A percentile compares a stretch with the other conserved stretches of the same genome.
Conservation (phyloP, 2,329 filamentous ascomycete genomes). For the Colletotrichum plurivorum region DNA sequence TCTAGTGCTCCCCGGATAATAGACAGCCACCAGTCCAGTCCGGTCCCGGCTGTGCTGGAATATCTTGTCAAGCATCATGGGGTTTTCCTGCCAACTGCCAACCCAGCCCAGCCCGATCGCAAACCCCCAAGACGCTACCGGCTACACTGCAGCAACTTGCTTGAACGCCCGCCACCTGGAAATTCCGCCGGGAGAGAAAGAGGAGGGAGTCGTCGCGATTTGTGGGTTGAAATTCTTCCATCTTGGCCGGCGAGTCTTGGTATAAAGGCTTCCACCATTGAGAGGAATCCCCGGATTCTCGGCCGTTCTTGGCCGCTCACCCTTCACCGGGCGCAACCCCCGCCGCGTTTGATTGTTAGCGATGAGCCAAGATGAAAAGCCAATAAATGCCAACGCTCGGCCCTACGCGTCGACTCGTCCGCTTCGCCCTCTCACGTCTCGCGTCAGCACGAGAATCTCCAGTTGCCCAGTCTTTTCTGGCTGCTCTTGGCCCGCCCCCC, state of each 20-base stretch:
- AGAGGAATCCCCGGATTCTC: not conserved
- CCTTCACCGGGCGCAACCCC: not conserved
- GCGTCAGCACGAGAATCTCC: constrained; percentile 4
- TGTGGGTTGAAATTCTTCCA: constrained; percentile 20
- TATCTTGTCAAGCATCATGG: no score
- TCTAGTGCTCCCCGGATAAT: no score
- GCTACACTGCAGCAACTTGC: no score
- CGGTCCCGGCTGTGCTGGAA: no score
- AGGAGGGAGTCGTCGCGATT: constrained; percentile 4
- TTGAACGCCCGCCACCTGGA: not conserved
- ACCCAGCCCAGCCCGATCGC: no score
- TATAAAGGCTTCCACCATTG: constrained; percentile 29
- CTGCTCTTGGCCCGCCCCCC: not conserved
- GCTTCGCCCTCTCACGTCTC: not conserved
- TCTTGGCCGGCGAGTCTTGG: constrained; percentile 18
- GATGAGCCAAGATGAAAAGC: constrained; percentile 28
- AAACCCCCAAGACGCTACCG: no score
- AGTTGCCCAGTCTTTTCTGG: constrained; percentile 14
- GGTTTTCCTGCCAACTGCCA: no score
- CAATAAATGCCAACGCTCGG: constrained; percentile 38
- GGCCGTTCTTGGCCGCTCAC: constrained; percentile 17
- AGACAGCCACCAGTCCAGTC: no score
- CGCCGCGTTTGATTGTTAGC: not conserved
- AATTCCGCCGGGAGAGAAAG: not conserved
- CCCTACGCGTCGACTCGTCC: constrained; percentile 8